A percentile compares a stretch with the other conserved stretches of the same genome.
phyloP scores from a whole-genome alignment of 2,329 filamentous ascomycete genomes.

The Alternaria gansuensis region DNA sequence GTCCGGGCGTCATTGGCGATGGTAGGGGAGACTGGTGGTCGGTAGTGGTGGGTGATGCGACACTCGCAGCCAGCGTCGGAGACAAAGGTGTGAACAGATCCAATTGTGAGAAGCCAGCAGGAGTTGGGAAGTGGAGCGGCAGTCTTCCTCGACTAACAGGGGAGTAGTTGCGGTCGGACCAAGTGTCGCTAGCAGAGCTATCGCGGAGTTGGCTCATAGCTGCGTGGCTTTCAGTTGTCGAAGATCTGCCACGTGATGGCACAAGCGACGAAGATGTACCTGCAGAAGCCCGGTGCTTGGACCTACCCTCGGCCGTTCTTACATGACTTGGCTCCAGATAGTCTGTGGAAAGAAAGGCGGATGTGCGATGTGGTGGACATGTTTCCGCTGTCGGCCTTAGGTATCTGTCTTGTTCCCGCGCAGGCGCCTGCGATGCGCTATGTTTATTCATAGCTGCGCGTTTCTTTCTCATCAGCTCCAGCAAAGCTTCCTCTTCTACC shows the following conservation, averaged over 20 bases:
- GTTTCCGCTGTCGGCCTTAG: constrained; percentile 30
- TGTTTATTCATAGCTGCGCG: constrained; percentile 57
- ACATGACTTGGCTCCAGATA: constrained; percentile 40
- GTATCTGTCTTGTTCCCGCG: constrained; percentile 46
- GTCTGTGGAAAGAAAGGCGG: constrained; percentile 40
- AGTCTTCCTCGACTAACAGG: constrained; percentile 27
- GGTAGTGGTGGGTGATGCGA: constrained; percentile 44
- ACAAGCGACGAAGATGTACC: constrained; percentile 35
- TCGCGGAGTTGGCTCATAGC: constrained; percentile 39
- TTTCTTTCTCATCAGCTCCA: constrained; percentile 61
- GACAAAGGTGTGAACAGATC: constrained; percentile 45
- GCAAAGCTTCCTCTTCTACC: constrained; percentile 59
- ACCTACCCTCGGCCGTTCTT: constrained; percentile 29
- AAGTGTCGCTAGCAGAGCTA: constrained; percentile 41
- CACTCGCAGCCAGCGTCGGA: constrained; percentile 36
- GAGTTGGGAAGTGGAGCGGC: constrained; percentile 34
- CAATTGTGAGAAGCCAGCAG: constrained; percentile 44
- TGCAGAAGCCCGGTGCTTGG: constrained; percentile 28
- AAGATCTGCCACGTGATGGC: constrained; percentile 39
- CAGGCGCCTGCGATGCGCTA: constrained; percentile 50
- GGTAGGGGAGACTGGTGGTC: constrained; percentile 46
- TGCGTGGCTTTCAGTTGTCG: constrained; percentile 26
- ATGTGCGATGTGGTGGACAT: constrained; percentile 32
- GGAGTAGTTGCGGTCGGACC: constrained; percentile 28
- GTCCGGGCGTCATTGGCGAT: constrained; percentile 50